Base-by-base conservation (phyloP, 176 grass and related monocot species). In the Eremochloa ophiuroides region DNA sequence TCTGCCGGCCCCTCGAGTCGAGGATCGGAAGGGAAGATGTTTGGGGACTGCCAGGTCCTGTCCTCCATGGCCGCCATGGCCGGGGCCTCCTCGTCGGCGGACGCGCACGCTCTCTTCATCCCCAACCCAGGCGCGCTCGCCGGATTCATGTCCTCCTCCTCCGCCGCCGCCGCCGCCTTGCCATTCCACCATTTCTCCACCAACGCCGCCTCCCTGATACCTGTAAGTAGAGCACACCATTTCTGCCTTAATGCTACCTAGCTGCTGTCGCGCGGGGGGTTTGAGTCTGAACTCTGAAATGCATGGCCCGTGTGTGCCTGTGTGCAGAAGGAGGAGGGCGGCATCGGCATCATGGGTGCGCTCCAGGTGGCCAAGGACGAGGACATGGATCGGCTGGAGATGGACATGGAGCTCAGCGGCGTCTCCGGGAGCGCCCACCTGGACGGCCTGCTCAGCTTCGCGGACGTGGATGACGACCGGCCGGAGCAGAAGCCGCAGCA, bases 31-130 rank as follows among this genome's bases (percentile, higher is more conserved):
- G 20, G 40, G 44, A 86, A 42, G 42, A 99, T 99, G 96, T 99
- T 95, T 62, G 96, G 96, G 77, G 93, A 99, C 86, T 99, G 96
- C 75, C 96, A 99, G 79, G 91, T 99, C 16, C 81, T 99, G 74
- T 91, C 96, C 9, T 91, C 96, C 29, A 87, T 94, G 87, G 86
- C 89, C 50, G 85, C 67, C 77, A 84, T 47, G 87, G 74, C 62
- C 16, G 76, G 69, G 53, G 86, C 39, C 31, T 75, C 82, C 17
- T 83, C 87, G 42, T 87, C 92, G 10, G 73, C 83, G 39, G 91
- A 99, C 78, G 79, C 85, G 62, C 86, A 99, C 78, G 79, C 85
- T 56, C 86, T 93, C 84, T 91, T 93, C 84, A 89, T 94, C 80
- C 85, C 93, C 56, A 91, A 56, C 85, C 81, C 88, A 42, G 63